These are phyloP conservation scores for Alternaria viburni DNA, from an alignment of 2,329 filamentous ascomycete genomes.

Conservation along the genomic window DNA sequence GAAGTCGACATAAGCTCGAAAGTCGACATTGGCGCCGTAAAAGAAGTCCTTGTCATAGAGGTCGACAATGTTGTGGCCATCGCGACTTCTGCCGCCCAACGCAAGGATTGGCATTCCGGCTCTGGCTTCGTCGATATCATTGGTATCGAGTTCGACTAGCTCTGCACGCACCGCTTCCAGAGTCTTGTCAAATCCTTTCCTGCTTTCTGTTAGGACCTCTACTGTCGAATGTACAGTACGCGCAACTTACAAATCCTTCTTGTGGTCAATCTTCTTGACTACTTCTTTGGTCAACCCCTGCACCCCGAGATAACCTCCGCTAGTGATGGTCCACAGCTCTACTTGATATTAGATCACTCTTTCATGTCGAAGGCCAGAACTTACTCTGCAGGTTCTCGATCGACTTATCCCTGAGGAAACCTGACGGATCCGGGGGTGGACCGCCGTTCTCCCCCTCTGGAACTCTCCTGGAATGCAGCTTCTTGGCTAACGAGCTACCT, in stretches of 20 bases:
- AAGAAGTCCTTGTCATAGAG: background rate
- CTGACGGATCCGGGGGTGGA: too few species aligned
- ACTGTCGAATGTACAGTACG: too few species aligned
- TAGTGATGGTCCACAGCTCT: background rate
- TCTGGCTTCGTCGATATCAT: background rate
- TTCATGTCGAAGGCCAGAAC: background rate
- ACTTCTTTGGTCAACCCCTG: background rate
- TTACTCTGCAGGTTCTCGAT: background rate
- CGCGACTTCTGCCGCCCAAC: background rate
- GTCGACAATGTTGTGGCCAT: background rate
- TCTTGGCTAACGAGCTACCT: too few species aligned
- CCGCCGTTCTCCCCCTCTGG: too few species aligned
- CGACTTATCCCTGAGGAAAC: background rate
- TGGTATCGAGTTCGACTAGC: background rate
- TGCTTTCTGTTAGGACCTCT: background rate
- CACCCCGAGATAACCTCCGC: background rate
- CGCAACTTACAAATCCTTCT: background rate
- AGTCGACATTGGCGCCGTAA: background rate
- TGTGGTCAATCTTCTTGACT: background rate
- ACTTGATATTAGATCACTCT: background rate
- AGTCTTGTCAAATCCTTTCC: background rate
- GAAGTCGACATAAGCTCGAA: background rate
- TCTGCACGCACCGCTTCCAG: background rate
- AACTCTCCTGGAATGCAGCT: too few species aligned
- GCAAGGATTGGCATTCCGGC: background rate